Evolutionary conservation across 2,329 filamentous ascomycete species (phyloP).

Genomic region (Capronia americana): DNA sequence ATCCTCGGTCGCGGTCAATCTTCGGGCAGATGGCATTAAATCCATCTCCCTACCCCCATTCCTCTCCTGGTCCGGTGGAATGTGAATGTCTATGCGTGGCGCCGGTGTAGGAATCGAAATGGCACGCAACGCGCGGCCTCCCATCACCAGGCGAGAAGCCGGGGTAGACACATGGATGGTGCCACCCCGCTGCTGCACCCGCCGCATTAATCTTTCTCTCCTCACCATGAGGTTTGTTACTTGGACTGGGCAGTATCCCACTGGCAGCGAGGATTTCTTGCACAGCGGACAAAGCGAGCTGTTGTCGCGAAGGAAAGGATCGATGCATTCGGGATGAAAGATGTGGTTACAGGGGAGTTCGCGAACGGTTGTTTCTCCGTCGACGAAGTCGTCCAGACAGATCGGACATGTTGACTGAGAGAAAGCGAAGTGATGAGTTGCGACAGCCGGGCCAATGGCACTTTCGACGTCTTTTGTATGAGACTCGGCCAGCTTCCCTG

Average conservation of each 20-base stretch:
- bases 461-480: constrained; percentile 5
- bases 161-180: not conserved
- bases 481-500: not conserved
- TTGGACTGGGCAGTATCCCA: constrained; percentile 66
- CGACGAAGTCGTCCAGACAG: constrained; percentile 80
- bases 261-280: constrained; percentile 80
- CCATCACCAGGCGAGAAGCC: constrained; percentile 9
- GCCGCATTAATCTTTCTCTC: constrained; percentile 72
- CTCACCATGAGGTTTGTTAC: constrained; percentile 89
- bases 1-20: constrained; percentile 20
- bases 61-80: constrained; percentile 15
- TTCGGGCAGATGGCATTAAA: constrained; percentile 8
- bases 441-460: constrained; percentile 11
- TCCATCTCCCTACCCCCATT: constrained; percentile 17
- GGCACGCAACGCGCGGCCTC: constrained; percentile 19
- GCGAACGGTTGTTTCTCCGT: constrained; percentile 73
- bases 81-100: constrained; percentile 5
- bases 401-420: constrained; percentile 88
- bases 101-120: constrained; percentile 18
- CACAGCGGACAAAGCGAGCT: constrained; percentile 91
- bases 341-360: constrained; percentile 91
- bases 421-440: constrained; percentile 50
- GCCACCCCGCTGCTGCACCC: constrained; percentile 31
- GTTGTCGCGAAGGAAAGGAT: constrained; percentile 76
- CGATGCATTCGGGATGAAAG: constrained; percentile 91